Evolutionary conservation across 495 filamentous ascomycete species (phyloP), one percentile per base, ranked within the genome.

Genomic region (Ramalina peruviana): DNA sequence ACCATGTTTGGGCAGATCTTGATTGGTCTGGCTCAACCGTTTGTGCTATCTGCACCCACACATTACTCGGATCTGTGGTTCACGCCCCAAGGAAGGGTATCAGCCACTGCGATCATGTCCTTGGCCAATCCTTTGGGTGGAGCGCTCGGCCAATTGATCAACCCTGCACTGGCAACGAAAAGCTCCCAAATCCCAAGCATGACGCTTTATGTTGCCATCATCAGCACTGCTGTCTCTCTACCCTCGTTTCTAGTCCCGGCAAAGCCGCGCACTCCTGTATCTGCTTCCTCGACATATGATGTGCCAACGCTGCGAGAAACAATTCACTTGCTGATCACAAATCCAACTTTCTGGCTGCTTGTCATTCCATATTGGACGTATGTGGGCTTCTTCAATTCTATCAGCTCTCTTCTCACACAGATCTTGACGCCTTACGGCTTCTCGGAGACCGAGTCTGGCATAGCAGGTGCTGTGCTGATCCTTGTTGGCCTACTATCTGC

Each of bases 51-150:
- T 36, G 87, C 92, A 1, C 89, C 92, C 0, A 88, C 92, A 3
- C 74, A 87, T 48, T 98, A 94, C 60, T 89, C 84, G 49, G 88
- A 95, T 59, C 69, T 94, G 27, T 97, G 92, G 92, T 98, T 98
- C 66, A 85, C 86, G 0, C 81, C 86, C 52, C 62, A 69, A 1
- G 90, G 87, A 15, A 80, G 92, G 46, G 85, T 90, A 13, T 81
- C 83, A 43, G 90, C 92, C 15, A 98, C 92, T 3, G 92, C 92
- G 1, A 58, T 95, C 17, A 81, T 83, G 13, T 87, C 79, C 30
- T 65, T 96, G 42, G 84, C 89, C 1, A 95, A 94, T 62, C 88
- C 89, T 0, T 72, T 94, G 50, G 89, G 90, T 9, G 88, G 85
- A 20, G 89, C 89, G 2, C 60, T 98, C 21, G 92, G 83, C 3